Conservation (phyloP, 192 early-diverging fungal species). For the Coemansia sp. region DNA sequence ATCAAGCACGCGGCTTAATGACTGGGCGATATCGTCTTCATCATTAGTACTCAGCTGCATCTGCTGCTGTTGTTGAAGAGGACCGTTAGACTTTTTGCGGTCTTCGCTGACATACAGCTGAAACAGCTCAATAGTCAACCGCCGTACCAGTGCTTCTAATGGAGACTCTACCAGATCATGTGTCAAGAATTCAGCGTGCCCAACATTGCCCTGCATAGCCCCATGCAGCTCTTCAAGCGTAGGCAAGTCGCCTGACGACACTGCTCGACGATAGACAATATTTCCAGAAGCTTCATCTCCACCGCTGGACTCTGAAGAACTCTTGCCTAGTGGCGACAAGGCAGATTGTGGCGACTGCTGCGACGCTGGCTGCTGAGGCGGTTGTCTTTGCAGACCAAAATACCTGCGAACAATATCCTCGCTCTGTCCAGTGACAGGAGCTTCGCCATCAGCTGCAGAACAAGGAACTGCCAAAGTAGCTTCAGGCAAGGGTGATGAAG, state of each 20-base stretch:
- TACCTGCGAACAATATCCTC: conserved; percentile 55
- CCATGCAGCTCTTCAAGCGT: conserved; percentile 30
- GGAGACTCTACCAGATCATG: conserved; percentile 53
- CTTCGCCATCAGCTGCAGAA: conserved; percentile 5
- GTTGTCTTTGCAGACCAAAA: conserved; percentile 34
- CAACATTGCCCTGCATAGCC: background rate
- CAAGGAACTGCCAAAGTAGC: conserved; percentile 11
- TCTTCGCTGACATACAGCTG: conserved; percentile 54
- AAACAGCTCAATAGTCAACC: conserved; percentile 53
- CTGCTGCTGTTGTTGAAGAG: background rate
- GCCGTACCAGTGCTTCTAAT: conserved; percentile 51
- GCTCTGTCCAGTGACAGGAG: conserved; percentile 10
- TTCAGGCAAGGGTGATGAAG: conserved; percentile 11
- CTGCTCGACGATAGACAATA: conserved; percentile 47
- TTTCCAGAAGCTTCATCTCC: conserved; percentile 12
- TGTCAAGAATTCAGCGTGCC: conserved; percentile 27
- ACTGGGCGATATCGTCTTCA: conserved; percentile 23
- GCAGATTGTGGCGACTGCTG: conserved; percentile 1
- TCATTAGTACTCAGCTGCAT: background rate
- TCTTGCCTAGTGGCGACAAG: conserved; percentile 3
- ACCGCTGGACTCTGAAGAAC: conserved; percentile 4
- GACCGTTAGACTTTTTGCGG: conserved; percentile 20
- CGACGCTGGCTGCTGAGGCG: background rate
- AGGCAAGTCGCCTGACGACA: conserved; percentile 52
- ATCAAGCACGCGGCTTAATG: conserved; percentile 22